These are phyloP conservation scores for Schoenoplectus triqueter DNA, from an alignment of 202 grass and related monocot genomes.

Conservation along the genomic window DNA sequence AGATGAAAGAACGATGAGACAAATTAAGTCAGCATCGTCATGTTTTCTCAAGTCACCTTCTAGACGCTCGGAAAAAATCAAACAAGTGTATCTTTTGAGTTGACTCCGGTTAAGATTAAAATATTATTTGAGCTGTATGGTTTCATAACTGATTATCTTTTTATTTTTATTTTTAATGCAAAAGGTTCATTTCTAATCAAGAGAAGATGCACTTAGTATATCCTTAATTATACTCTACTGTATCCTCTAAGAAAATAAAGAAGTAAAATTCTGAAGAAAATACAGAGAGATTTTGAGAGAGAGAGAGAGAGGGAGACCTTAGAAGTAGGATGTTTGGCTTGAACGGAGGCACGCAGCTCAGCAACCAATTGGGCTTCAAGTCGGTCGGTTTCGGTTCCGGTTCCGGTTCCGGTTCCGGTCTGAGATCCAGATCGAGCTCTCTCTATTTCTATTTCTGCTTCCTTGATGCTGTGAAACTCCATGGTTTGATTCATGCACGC, in stretches of 20 bases:
- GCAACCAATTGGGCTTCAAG: slow-evolving; percentile 15
- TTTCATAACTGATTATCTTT: not conserved
- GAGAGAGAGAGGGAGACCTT: slow-evolving; percentile 5
- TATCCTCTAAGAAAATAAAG: not conserved
- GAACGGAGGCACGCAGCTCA: slow-evolving; percentile 25
- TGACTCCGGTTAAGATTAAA: not conserved
- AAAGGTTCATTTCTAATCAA: not conserved
- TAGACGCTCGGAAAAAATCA: not conserved
- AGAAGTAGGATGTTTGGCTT: slow-evolving; percentile 13
- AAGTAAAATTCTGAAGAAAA: not conserved
- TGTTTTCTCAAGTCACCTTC: not conserved
- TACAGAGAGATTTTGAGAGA: not conserved
- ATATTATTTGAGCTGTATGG: not conserved
- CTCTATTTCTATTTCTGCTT: slow-evolving; percentile 5
- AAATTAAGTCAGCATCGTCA: not conserved
- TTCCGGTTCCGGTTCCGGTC: not conserved
- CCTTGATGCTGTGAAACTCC: not conserved
- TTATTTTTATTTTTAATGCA: not conserved
- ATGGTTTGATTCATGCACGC: slow-evolving; percentile 6
- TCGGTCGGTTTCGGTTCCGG: not conserved
- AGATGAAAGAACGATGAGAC: not conserved
- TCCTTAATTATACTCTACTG: not conserved
- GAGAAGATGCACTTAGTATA: not conserved
- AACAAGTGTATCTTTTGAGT: not conserved
- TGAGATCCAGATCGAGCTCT: not conserved